phyloP scores from a whole-genome alignment of 805 yeast species.

The Dipodascopsis uninucleata region DNA sequence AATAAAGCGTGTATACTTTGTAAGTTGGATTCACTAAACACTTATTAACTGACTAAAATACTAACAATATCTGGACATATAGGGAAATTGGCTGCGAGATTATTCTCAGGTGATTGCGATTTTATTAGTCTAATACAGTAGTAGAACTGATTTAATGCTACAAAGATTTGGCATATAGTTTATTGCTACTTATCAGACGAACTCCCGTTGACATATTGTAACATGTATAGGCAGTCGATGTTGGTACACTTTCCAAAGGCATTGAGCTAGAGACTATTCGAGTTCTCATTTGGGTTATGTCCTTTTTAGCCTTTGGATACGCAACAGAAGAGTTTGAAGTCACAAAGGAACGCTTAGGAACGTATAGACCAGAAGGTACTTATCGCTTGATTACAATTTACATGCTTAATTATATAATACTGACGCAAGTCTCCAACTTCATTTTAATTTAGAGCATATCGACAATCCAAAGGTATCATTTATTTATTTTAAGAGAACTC shows the following conservation, averaged over 20 bases:
- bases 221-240: conserved; percentile 24
- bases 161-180: too few species aligned
- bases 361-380: conserved; percentile 28
- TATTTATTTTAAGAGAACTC: not conserved
- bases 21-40: not conserved
- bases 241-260: conserved; percentile 26
- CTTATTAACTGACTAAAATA: too few species aligned
- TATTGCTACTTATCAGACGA: too few species aligned
- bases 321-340: conserved; percentile 32
- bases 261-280: conserved; percentile 24
- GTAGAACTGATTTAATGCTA: too few species aligned
- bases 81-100: conserved; percentile 31
- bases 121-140: too few species aligned
- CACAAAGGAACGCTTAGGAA: conserved; percentile 29
- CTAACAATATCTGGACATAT: not conserved
- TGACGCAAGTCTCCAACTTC: too few species aligned
- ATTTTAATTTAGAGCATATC: conserved; percentile 26
- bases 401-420: too few species aligned
- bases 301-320: conserved; percentile 29
- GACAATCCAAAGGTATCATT: conserved; percentile 27
- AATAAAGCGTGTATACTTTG: conserved; percentile 30
- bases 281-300: conserved; percentile 27
- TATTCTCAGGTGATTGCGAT: conserved; percentile 29
- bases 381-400: not conserved
- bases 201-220: not conserved